Evolutionary conservation across 2,329 filamentous ascomycete genomes (phyloP).

Genomic region (Fusarium hainanense): DNA sequence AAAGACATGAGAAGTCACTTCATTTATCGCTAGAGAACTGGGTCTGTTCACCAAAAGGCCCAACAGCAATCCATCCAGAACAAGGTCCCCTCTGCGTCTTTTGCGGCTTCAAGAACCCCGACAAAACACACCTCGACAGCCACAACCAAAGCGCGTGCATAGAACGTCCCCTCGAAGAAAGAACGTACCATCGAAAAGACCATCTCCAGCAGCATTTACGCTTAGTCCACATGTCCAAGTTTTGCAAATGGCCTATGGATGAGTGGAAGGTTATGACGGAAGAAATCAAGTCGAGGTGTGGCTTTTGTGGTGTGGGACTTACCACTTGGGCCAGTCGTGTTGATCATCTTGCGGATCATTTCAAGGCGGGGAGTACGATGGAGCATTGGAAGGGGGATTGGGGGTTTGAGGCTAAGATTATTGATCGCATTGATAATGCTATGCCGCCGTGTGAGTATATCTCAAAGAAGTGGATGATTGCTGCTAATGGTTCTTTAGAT

Average conservation of each 20-base stretch:
- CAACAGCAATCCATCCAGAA: conserved; percentile 53
- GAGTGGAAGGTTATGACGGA: conserved; percentile 54
- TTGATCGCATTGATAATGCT: conserved; percentile 55
- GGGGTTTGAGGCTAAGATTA: conserved; percentile 54
- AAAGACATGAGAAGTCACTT: conserved; percentile 62
- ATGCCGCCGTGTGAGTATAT: conserved; percentile 57
- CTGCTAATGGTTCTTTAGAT: conserved; percentile 22
- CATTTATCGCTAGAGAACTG: conserved; percentile 59
- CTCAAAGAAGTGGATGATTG: too few relatives aligned
- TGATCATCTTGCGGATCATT: conserved; percentile 56
- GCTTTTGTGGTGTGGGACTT: conserved; percentile 54
- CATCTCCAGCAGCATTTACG: conserved; percentile 57
- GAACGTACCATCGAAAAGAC: conserved; percentile 58
- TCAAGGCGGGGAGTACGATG: conserved; percentile 55
- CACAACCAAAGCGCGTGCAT: conserved; percentile 59
- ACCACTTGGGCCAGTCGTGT: conserved; percentile 52
- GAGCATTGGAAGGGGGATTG: conserved; percentile 58
- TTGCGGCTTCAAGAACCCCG: conserved; percentile 51
- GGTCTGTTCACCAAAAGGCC: conserved; percentile 55
- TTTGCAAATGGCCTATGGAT: conserved; percentile 35
- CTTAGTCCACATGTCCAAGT: conserved; percentile 56
- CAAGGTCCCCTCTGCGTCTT: conserved; percentile 48
- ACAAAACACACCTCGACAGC: conserved; percentile 49
- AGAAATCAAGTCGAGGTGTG: conserved; percentile 54
- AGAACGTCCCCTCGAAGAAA: conserved; percentile 50